phyloP scores from a whole-genome alignment of 2,329 filamentous ascomycete genomes.

The Apiospora pterosperma region DNA sequence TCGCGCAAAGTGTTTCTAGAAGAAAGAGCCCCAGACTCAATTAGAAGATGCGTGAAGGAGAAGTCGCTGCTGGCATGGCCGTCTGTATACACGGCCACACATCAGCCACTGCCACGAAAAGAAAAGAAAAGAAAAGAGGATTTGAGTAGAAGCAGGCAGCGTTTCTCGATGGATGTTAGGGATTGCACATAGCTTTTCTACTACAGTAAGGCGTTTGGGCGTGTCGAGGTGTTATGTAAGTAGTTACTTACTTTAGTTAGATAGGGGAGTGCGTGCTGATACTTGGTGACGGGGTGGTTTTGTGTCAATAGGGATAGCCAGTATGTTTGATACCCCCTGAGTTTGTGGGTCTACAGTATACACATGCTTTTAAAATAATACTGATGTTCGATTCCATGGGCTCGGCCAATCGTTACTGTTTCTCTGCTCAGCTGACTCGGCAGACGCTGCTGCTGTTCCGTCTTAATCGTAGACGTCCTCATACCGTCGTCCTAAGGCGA shows the following conservation, averaged over 20 bases:
- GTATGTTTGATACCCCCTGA: conserved; percentile 21
- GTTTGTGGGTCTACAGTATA: background rate
- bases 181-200: background rate
- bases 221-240: conserved; percentile 4
- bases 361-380: background rate
- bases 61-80: background rate
- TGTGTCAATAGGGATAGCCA: conserved; percentile 11
- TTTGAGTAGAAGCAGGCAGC: background rate
- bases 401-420: too few species aligned
- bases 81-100: background rate
- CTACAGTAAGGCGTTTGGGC: conserved; percentile 2
- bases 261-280: background rate
- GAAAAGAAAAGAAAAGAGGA: background rate
- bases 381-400: background rate
- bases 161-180: background rate
- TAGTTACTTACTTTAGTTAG: too few species aligned
- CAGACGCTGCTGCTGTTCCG: too few species aligned
- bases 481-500: background rate
- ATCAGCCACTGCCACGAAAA: background rate
- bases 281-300: conserved; percentile 7
- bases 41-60: conserved; percentile 7
- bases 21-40: conserved; percentile 54
- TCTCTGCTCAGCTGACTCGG: too few species aligned
- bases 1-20: conserved; percentile 43
- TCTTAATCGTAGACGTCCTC: too few species aligned